Base-by-base conservation (phyloP, 2,329 filamentous ascomycete genomes). In the Tolypocladium album region DNA sequence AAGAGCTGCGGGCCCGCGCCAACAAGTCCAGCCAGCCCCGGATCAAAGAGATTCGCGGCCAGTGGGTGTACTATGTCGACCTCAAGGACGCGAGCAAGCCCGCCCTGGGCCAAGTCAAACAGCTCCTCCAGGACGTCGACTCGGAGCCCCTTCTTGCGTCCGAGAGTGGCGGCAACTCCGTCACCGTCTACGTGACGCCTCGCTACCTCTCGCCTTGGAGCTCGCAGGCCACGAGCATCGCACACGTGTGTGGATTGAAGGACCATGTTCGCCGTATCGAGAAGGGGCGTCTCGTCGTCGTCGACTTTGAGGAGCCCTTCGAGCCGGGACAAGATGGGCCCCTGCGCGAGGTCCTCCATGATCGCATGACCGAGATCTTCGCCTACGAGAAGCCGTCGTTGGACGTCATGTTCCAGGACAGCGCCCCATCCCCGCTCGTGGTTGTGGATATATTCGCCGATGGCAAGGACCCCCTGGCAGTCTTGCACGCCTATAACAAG, bases 161-260 rank as follows among this genome's bases (percentile, higher is more conserved):
- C 20, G 67, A 68, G 45, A 68, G 64, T 45, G 68, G 69, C 63
- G 80, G 83, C 58, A 73, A 79, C 61, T 78, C 79, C 52, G 75
- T 81, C 56, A 78, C 87, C 63, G 82, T 89, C 71, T 90, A 92
- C 71, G 82, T 96, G 61, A 86, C 83, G 55, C 93, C 93, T 24
- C 85, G 93, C 65, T 89, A 89, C 67, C 92, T 96, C 66, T 97
- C 92, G 47, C 94, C 94, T 71, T 99, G 94, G 94, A 97, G 92
- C 75, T 96, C 92, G 60, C 92, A 97, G 74, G 93, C 92, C 36
- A 96, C 93, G 55, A 93, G 87, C 71, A 97, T 97, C 72, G 89
- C 93, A 59, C 87, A 94, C 65, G 93, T 97, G 39, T 97, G 93
- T 71, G 92, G 90, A 34, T 79, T 97, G 61, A 84, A 86, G 66